Conservation (phyloP, 2,329 filamentous ascomycete species). For the Elsinoe batatas region DNA sequence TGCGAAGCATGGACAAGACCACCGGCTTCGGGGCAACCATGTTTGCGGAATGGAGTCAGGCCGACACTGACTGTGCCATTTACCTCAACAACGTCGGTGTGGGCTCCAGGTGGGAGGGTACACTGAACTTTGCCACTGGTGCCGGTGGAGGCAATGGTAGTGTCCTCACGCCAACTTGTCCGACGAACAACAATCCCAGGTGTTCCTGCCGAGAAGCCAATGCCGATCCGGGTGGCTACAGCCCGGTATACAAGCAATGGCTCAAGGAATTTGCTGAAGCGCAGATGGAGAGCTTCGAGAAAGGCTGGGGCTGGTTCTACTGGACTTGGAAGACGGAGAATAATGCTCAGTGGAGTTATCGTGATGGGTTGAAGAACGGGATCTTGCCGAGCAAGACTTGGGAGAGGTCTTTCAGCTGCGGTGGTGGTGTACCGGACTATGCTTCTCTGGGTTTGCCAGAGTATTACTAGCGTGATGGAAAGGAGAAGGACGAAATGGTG, state of each 20-base stretch:
- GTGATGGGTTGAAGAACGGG: constrained; percentile 64
- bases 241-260: constrained; percentile 69
- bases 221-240: constrained; percentile 58
- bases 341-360: constrained; percentile 85
- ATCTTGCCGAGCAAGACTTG: constrained; percentile 56
- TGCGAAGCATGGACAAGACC: constrained; percentile 57
- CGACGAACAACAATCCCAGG: constrained; percentile 46
- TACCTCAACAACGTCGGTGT: constrained; percentile 83
- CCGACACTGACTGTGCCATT: constrained; percentile 85
- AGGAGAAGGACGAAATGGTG: background rate
- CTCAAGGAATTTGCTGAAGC: constrained; percentile 85
- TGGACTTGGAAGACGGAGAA: constrained; percentile 96
- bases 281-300: constrained; percentile 91
- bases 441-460: constrained; percentile 32
- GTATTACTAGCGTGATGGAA: constrained; percentile 29
- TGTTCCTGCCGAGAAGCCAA: constrained; percentile 74
- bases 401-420: constrained; percentile 35
- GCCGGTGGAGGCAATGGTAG: constrained; percentile 48
- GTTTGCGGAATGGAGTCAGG: constrained; percentile 95
- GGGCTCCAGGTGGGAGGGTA: constrained; percentile 88
- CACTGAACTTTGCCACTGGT: constrained; percentile 48
- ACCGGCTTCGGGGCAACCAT: constrained; percentile 88
- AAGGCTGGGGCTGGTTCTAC: constrained; percentile 96
- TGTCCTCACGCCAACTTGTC: constrained; percentile 65
- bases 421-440: constrained; percentile 32